Percentiles rank a stretch among this genome's conserved stretches.
Conservation (phyloP, 306 rosid species). For the Gleditsia sinensis region DNA sequence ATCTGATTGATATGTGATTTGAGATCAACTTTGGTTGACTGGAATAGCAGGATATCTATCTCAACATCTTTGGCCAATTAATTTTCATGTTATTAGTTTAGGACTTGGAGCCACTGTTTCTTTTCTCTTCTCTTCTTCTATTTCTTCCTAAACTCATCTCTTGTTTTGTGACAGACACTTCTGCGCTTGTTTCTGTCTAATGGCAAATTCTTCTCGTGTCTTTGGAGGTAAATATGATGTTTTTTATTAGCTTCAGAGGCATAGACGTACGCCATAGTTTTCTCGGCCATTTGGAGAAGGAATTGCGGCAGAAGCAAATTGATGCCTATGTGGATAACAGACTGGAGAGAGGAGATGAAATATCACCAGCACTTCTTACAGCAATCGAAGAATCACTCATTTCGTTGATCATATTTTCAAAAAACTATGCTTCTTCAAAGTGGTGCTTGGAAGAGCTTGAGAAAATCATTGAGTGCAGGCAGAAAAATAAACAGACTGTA, state of each 20-base stretch:
- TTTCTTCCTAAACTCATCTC: neutral
- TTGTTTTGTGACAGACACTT: neutral
- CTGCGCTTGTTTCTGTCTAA: neutral
- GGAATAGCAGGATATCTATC: too few relatives aligned
- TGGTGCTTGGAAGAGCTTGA: conserved; percentile 12
- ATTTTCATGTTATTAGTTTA: neutral
- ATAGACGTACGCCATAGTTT: neutral
- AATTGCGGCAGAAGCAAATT: neutral
- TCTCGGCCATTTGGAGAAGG: neutral
- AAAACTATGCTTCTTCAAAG: conserved; percentile 13
- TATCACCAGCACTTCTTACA: neutral
- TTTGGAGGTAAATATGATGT: neutral
- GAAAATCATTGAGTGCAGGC: conserved; percentile 3
- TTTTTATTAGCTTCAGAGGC: conserved; percentile 10
- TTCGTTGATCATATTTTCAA: neutral
- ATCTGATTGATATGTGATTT: too few relatives aligned
- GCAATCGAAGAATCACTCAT: conserved; percentile 18
- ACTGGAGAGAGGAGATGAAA: neutral
- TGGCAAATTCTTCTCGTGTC: neutral
- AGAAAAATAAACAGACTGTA: neutral
- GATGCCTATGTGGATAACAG: neutral
- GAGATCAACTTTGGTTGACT: too few relatives aligned
- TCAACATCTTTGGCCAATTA: too few relatives aligned
- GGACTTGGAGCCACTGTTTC: neutral
- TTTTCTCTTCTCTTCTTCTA: neutral